A percentile compares a stretch with the other conserved stretches of the same genome.
These are phyloP conservation scores for Bullera alba DNA, from an alignment of 768 basidiomycete species.

Conservation along the genomic window DNA sequence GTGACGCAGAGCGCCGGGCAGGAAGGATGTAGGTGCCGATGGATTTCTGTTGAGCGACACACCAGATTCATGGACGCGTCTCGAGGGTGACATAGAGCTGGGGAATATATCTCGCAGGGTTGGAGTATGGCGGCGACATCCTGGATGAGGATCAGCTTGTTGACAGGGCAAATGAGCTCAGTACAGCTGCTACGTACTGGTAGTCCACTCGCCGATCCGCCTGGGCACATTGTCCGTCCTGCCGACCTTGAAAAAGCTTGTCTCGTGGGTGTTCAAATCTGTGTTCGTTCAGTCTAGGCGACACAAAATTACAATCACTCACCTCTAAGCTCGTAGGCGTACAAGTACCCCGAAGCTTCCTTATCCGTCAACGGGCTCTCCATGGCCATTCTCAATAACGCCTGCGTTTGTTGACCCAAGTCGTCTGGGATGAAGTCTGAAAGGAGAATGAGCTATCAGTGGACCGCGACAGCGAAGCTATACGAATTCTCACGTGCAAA, in stretches of 20 bases:
- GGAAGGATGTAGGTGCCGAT: conserved; percentile 8
- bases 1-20: conserved; percentile 24
- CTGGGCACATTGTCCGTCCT: conserved; percentile 44
- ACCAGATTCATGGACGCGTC: conserved; percentile 3
- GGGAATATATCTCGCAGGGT: conserved; percentile 43
- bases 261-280: conserved; percentile 35
- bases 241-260: conserved; percentile 41
- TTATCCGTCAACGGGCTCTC: conserved; percentile 39
- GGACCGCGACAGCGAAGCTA: no score
- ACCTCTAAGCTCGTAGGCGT: conserved; percentile 44
- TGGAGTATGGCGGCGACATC: conserved; percentile 38
- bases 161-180: background rate
- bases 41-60: conserved; percentile 3
- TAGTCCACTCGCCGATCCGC: conserved; percentile 40
- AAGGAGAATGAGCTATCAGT: background rate
- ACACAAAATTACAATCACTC: background rate
- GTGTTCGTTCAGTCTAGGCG: background rate
- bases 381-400: conserved; percentile 40
- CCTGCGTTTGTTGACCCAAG: conserved; percentile 41
- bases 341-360: conserved; percentile 42
- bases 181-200: conserved; percentile 23
- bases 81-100: conserved; percentile 4
- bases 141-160: conserved; percentile 6
- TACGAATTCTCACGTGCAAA: conserved; percentile 40
- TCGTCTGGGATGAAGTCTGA: conserved; percentile 38